These are phyloP conservation scores for Nicotiana sylvestris DNA, from an alignment of 257 asterid species.

Conservation along the genomic window DNA sequence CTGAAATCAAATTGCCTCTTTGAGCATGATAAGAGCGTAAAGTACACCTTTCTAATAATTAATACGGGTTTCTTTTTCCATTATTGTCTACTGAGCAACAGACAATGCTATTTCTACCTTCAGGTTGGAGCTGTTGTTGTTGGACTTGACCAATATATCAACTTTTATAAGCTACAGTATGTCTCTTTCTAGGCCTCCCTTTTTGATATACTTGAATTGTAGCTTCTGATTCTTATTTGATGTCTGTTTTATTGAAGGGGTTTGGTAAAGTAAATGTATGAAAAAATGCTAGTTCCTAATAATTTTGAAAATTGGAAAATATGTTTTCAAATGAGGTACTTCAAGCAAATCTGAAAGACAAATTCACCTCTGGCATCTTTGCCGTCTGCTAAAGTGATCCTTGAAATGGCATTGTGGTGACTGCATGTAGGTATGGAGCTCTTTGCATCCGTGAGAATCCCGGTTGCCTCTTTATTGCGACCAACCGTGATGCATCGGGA, in stretches of 20 bases:
- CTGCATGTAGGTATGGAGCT: constrained; percentile 67
- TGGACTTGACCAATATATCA: constrained; percentile 78
- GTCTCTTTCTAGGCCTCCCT: not conserved
- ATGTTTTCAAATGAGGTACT: not conserved
- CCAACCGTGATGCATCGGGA: constrained; percentile 87
- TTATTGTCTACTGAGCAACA: not conserved
- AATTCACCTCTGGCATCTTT: not conserved
- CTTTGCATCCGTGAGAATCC: constrained; percentile 97
- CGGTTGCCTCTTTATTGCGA: constrained; percentile 88
- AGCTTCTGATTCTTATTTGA: not conserved
- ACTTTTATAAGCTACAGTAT: constrained; percentile 87
- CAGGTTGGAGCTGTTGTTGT: constrained; percentile 99
- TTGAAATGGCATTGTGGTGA: not conserved
- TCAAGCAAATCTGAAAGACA: not conserved
- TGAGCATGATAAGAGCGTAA: constrained; percentile 78
- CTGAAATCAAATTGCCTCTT: constrained; percentile 52
- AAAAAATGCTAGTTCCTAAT: not conserved
- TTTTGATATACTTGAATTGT: not conserved
- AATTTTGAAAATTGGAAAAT: not conserved
- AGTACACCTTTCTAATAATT: not conserved
- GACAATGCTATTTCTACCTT: constrained; percentile 12
- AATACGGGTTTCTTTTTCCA: not conserved
- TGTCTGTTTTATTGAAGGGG: not conserved
- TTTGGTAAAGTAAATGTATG: not conserved
- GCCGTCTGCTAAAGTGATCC: not conserved